Base-by-base conservation (phyloP, 2,329 filamentous ascomycete genomes). In the Chrysoporthe cubensis region DNA sequence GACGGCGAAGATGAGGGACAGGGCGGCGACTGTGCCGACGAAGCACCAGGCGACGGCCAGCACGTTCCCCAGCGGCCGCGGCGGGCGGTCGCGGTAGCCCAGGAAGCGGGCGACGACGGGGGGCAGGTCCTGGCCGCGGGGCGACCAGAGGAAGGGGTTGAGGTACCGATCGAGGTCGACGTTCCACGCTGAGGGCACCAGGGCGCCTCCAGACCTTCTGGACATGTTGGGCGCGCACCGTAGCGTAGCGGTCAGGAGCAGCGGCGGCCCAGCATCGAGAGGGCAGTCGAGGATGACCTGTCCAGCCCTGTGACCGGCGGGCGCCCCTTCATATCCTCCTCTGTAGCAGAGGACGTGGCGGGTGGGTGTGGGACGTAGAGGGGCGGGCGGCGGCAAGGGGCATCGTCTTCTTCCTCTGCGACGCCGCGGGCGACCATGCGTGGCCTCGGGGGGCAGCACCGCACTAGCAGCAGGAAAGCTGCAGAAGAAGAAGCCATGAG, bases 131-230 rank as follows among this genome's bases (percentile, higher is more conserved):
- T 85, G 80, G 76, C 92, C 85, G 72, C 86, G 87, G 52, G 90
- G 90, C 16, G 85, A 81, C 9, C 91, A 91, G 34, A 96, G 75
- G 69, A 88, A 83, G 2, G 85, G 90, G 76, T 95, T 93, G 62
- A 96, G 76, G 75, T 90, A 88, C n/a, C 79, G 80, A 82, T 97
- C 94, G 71, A 97, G 86, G 78, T 96, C 88, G 78, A 96, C 88
- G 74, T 90, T 83, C 80, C 83, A 85, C 44, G n/a, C 40, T 7
- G 26, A 6, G 8, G 32, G n/a, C 18, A 13, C 18, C 37, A 37
- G 4, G 11, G 21, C 43, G 26, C 16, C 7, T 42, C 13, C 13
- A 48, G 26, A 16, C 11, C 37, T 60, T 43, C 18, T 43, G 64
- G 40, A 44, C 43, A 62, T 66, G 14, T 56, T 63, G 37, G 26